These are phyloP conservation scores for Sarocladium kiliense DNA, from an alignment of 2,329 filamentous ascomycete species.

Conservation along the genomic window DNA sequence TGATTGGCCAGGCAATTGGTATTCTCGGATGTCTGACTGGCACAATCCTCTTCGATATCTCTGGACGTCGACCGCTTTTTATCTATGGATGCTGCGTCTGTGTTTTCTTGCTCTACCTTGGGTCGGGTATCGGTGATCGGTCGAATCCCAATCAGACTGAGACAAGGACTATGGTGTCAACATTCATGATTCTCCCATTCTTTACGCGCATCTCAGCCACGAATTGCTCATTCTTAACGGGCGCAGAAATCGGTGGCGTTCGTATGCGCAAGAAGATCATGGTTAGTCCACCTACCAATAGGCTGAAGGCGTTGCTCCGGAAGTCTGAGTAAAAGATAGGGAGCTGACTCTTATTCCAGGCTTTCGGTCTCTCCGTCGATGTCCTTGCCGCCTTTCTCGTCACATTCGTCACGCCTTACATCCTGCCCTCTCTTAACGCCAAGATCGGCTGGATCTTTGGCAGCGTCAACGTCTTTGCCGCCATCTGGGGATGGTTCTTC, in stretches of 20 bases:
- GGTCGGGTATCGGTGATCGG: background rate
- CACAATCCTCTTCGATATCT: slow-evolving; percentile 5
- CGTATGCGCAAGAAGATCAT: slow-evolving; percentile 12
- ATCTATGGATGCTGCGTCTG: background rate
- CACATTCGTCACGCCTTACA: slow-evolving; percentile 10
- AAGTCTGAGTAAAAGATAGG: background rate
- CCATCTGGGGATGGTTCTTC: slow-evolving; percentile 4
- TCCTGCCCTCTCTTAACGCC: slow-evolving; percentile 2
- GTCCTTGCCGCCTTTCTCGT: slow-evolving; percentile 12
- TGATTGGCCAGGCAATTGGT: slow-evolving; percentile 8
- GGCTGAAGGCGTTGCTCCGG: no score
- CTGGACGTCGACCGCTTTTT: slow-evolving; percentile 2
- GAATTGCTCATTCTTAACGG: slow-evolving; percentile 8
- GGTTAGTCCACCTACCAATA: no score
- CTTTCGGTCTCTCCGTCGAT: slow-evolving; percentile 9
- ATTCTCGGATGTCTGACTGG: slow-evolving; percentile 1
- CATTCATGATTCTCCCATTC: slow-evolving; percentile 9
- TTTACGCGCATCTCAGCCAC: slow-evolving; percentile 9
- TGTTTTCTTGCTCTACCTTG: slow-evolving; percentile 7
- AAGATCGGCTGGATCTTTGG: slow-evolving; percentile 10
- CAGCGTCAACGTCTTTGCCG: background rate
- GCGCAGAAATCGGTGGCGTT: slow-evolving; percentile 10
- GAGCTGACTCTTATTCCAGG: background rate
- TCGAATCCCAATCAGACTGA: slow-evolving; percentile 1
- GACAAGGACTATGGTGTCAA: slow-evolving; percentile 8